Evolutionary conservation across 805 yeast genomes (phyloP).

Genomic region (Ogataea henricii): DNA sequence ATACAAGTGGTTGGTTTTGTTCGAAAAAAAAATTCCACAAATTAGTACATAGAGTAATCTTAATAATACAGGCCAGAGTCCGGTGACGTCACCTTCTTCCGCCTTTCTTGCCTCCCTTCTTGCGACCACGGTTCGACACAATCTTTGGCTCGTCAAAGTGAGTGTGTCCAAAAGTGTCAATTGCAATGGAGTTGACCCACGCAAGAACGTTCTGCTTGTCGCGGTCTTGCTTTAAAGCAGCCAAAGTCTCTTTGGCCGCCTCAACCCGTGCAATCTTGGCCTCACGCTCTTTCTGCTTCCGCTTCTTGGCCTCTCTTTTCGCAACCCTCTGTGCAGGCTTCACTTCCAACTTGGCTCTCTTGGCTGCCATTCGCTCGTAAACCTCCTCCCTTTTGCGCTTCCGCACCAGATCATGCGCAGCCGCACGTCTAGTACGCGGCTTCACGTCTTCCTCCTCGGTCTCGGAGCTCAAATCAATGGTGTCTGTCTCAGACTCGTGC

Average conservation of each 20-base stretch:
- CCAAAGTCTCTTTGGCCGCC: conserved; percentile 32
- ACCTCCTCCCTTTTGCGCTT: conserved; percentile 34
- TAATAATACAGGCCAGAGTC: neutral
- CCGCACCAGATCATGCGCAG: conserved; percentile 25
- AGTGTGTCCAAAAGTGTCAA: conserved; percentile 50
- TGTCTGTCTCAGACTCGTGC: conserved; percentile 11
- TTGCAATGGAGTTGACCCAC: conserved; percentile 65
- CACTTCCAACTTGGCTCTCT: conserved; percentile 33
- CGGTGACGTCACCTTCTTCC: conserved; percentile 6
- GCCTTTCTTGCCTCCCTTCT: conserved; percentile 22
- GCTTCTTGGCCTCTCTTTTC: conserved; percentile 36
- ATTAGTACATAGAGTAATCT: conserved; percentile 2
- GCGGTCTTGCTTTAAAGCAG: conserved; percentile 39
- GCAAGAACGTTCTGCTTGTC: conserved; percentile 50
- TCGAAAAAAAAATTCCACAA: neutral
- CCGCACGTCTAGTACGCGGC: conserved; percentile 41
- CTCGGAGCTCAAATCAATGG: conserved; percentile 8
- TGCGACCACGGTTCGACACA: conserved; percentile 22
- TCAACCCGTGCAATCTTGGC: conserved; percentile 31
- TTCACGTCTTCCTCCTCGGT: conserved; percentile 23
- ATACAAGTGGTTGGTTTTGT: no score
- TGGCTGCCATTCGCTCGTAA: conserved; percentile 31
- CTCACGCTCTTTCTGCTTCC: conserved; percentile 36
- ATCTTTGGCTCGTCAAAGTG: conserved; percentile 54
- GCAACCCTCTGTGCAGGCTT: conserved; percentile 41